These are phyloP conservation scores for Hanseniaspora valbyensis DNA, from an alignment of 805 yeast species.

Conservation along the genomic window DNA sequence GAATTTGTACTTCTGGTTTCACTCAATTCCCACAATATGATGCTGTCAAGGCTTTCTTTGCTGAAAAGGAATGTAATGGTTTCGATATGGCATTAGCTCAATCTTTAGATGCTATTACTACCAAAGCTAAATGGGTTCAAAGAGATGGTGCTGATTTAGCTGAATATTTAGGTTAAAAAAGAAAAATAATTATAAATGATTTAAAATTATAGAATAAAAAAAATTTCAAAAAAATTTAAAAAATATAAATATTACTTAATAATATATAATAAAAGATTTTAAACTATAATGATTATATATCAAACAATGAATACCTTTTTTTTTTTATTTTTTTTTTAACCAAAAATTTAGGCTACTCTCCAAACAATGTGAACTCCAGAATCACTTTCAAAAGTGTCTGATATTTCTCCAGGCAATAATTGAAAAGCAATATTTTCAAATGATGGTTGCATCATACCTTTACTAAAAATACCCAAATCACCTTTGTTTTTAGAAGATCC, in stretches of 20 bases:
- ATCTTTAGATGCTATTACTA: conserved; percentile 47
- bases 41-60: conserved; percentile 42
- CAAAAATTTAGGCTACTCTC: conserved; percentile 60
- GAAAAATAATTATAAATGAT: background rate
- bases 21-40: conserved; percentile 44
- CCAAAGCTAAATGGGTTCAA: conserved; percentile 47
- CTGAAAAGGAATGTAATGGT: conserved; percentile 47
- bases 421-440: conserved; percentile 83
- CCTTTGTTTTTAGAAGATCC: conserved; percentile 79
- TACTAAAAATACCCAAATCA: conserved; percentile 79
- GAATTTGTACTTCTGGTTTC: conserved; percentile 49
- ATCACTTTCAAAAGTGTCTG: conserved; percentile 75
- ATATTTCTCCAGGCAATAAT: conserved; percentile 69
- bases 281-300: too few relatives aligned
- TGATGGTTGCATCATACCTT: conserved; percentile 89
- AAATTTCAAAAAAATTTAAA: too few relatives aligned
- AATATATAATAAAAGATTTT: too few relatives aligned
- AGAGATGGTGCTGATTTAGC: conserved; percentile 43
- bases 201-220: too few relatives aligned
- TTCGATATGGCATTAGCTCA: conserved; percentile 55
- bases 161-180: conserved; percentile 35
- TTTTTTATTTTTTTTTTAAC: background rate
- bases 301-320: too few relatives aligned
- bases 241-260: too few relatives aligned
- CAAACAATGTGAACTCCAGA: conserved; percentile 85